Base-by-base conservation (phyloP, 768 basidiomycete species). In the Lactarius hengduanensis region DNA sequence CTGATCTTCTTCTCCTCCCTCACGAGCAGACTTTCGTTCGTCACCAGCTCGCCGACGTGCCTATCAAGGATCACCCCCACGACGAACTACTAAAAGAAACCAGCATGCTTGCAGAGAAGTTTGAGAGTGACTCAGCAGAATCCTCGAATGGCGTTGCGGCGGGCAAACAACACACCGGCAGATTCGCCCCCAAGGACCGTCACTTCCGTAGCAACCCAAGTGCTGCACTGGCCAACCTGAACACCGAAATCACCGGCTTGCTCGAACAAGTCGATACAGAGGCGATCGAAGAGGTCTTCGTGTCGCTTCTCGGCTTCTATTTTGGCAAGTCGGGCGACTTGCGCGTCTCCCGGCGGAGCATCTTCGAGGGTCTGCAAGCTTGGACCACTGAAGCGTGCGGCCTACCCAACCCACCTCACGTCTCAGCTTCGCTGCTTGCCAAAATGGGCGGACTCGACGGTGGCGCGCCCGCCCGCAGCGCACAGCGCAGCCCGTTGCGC, bases 1-100 rank as follows among this genome's bases (percentile, higher is more conserved):
- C 91, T 2, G 94, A 97, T 76, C 76, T 95, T 47, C 81, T 96
- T 36, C 80, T 95, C 41, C 78, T 90, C 16, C 89, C 91, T 16
- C 94, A 88, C 83, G 95, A 98, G 74, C 76, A 81, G 43, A 83
- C 82, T 18, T 96, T 89, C 74, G 77, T 89, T 66, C 80, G 80
- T 13, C 81, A 81, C 77, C 79, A 86, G 69, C 79, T 96, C 57
- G 79, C 80, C 16, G 81, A 83, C 54, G 82, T 96, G 45, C 90
- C 93, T 0, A 79, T 97, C 62, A 86, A 87, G 72, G 79, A 83
- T 5, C 73, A 90, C 18, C 78, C 85, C 0, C 74, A 79, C 43
- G 77, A 76, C 26, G 82, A 86, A 41, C 75, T 90, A 34, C 68
- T 77, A 30, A 66, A 75, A 0, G 79, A 89, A 66, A 70, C 88